phyloP scores from a whole-genome alignment of 2,329 filamentous ascomycete species.

The Fusarium denticulatum region DNA sequence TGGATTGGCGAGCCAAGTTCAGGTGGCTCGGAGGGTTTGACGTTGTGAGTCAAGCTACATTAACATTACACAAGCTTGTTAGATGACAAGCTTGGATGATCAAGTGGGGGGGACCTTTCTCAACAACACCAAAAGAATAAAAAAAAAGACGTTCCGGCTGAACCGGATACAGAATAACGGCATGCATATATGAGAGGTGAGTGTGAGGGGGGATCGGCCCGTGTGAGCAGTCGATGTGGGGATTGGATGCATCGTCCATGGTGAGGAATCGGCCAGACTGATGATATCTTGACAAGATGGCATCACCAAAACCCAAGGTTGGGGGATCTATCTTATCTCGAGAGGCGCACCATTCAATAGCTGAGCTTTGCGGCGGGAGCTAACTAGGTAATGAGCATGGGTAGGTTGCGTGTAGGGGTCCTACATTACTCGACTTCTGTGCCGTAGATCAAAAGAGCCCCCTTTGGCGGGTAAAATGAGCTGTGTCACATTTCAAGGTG shows the following conservation, averaged over 20 bases:
- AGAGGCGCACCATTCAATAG: conserved; percentile 28
- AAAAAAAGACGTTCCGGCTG: conserved; percentile 22
- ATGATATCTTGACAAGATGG: conserved; percentile 34
- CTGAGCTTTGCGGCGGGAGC: conserved; percentile 17
- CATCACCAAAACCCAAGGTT: conserved; percentile 35
- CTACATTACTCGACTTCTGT: background rate
- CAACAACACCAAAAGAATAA: conserved; percentile 11
- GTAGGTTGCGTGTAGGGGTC: conserved; percentile 6
- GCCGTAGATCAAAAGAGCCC: conserved; percentile 2
- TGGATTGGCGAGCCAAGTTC: conserved; percentile 34
- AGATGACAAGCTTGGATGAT: conserved; percentile 15
- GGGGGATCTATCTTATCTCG: conserved; percentile 37
- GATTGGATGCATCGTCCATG: background rate
- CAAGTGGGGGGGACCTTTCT: conserved; percentile 22
- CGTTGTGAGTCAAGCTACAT: conserved; percentile 2
- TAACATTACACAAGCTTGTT: conserved; percentile 27
- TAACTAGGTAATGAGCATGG: background rate
- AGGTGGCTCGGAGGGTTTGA: background rate
- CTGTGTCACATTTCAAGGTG: conserved; percentile 9
- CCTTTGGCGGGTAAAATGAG: background rate
- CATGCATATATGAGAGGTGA: background rate
- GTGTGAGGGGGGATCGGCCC: conserved; percentile 38
- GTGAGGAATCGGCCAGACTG: conserved; percentile 13
- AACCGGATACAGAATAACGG: conserved; percentile 28
- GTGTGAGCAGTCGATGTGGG: conserved; percentile 27